These are phyloP conservation scores for Decorospora gaudefroyi DNA, from an alignment of 2,329 filamentous ascomycete genomes.

Conservation along the genomic window DNA sequence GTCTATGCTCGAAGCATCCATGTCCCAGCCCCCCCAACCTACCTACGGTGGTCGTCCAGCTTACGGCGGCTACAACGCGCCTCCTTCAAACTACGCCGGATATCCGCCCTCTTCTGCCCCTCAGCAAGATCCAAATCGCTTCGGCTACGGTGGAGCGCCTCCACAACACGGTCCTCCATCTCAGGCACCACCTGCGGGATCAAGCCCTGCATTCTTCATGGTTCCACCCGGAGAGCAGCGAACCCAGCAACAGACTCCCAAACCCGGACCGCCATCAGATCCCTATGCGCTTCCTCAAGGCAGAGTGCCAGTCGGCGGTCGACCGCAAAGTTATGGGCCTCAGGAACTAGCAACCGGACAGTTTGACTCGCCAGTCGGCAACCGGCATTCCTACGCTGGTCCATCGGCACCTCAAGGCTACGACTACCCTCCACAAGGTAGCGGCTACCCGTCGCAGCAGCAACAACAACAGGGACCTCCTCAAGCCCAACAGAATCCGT, in stretches of 20 bases:
- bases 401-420: slow-evolving; percentile 37
- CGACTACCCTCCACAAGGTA: slow-evolving; percentile 30
- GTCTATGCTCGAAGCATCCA: slow-evolving; percentile 90
- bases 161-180: slow-evolving; percentile 41
- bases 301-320: slow-evolving; percentile 36
- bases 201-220: slow-evolving; percentile 49
- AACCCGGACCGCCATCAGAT: slow-evolving; percentile 39
- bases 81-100: slow-evolving; percentile 36
- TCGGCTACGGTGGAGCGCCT: slow-evolving; percentile 38
- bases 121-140: slow-evolving; percentile 41
- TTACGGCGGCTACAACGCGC: slow-evolving; percentile 43
- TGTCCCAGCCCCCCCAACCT: slow-evolving; percentile 87
- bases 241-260: slow-evolving; percentile 39
- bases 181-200: slow-evolving; percentile 47
- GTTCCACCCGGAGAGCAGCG: slow-evolving; percentile 40
- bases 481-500: slow-evolving; percentile 29
- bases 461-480: slow-evolving; percentile 22
- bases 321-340: slow-evolving; percentile 49
- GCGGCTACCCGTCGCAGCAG: slow-evolving; percentile 36
- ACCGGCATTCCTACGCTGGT: slow-evolving; percentile 46
- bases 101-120: slow-evolving; percentile 44
- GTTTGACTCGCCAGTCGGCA: slow-evolving; percentile 55
- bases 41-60: slow-evolving; percentile 70
- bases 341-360: slow-evolving; percentile 55
- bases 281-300: slow-evolving; percentile 49